Conservation (phyloP, 495 filamentous ascomycete genomes). For the Aspergillus nidulans region DNA sequence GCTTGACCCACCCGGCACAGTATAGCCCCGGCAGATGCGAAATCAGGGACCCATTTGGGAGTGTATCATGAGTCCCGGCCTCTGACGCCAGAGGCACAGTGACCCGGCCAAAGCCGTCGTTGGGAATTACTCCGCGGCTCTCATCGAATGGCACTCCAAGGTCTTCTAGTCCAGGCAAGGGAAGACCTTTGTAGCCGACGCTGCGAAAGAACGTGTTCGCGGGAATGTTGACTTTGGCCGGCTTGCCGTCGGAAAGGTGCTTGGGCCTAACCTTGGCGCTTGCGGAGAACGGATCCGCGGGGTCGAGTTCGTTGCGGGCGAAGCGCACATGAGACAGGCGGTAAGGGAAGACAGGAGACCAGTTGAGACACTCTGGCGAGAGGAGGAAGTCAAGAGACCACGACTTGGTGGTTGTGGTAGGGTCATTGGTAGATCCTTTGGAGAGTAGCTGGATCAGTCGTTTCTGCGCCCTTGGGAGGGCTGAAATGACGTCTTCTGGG, state of each 20-base stretch:
- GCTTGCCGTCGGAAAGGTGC: constrained; percentile 28
- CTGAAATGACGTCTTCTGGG: constrained; percentile 46
- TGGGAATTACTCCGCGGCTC: constrained; percentile 69
- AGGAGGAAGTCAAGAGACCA: constrained; percentile 85
- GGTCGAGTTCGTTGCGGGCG: constrained; percentile 53
- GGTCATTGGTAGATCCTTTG: constrained; percentile 59
- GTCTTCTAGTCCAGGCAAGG: constrained; percentile 70
- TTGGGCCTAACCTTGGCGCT: constrained; percentile 40
- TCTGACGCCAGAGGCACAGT: constrained; percentile 28
- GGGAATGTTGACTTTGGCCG: constrained; percentile 49
- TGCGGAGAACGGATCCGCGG: constrained; percentile 41
- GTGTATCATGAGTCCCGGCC: constrained; percentile 16
- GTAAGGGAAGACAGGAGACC: constrained; percentile 37
- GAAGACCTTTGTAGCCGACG: constrained; percentile 83
- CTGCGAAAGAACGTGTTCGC: constrained; percentile 77
- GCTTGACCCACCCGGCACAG: constrained; percentile 94
- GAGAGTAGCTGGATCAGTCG: constrained; percentile 74
- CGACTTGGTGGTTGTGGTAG: constrained; percentile 49
- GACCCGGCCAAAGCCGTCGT: constrained; percentile 77
- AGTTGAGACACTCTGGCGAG: constrained; percentile 65
- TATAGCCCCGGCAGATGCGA: constrained; percentile 74
- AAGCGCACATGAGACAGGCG: constrained; percentile 61
- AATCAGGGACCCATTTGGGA: constrained; percentile 36
- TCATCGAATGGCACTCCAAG: constrained; percentile 76
- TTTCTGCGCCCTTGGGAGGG: constrained; percentile 66